Percentiles rank a stretch among this genome's conserved stretches.
phyloP scores from a whole-genome alignment of 805 yeast genomes.

The Teunomyces cretensis region DNA sequence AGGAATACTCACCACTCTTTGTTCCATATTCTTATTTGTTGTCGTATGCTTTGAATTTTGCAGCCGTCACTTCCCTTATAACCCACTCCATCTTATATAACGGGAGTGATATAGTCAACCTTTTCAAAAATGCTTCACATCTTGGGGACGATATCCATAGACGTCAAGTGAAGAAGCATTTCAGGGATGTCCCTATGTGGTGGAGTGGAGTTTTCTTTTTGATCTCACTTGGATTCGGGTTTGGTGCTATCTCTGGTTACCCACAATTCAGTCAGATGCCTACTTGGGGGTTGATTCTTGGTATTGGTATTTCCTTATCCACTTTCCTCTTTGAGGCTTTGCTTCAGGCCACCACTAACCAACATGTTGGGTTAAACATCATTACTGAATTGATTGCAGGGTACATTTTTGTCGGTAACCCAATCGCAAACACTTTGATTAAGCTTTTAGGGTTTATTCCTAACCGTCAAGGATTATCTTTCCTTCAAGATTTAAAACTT shows the following conservation, averaged over 20 bases:
- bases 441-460: conserved; percentile 19
- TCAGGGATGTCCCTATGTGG: conserved; percentile 21
- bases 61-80: conserved; percentile 18
- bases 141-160: conserved; percentile 21
- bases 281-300: conserved; percentile 17
- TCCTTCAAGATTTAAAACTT: conserved; percentile 17
- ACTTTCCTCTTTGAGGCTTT: conserved; percentile 18
- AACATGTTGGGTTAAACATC: conserved; percentile 19
- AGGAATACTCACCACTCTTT: conserved; percentile 19
- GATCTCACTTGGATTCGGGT: conserved; percentile 15
- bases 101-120: conserved; percentile 17
- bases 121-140: conserved; percentile 14
- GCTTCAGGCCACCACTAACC: conserved; percentile 18
- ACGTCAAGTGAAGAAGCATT: conserved; percentile 18
- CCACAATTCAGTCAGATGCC: conserved; percentile 17
- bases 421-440: conserved; percentile 19
- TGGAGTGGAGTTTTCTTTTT: conserved; percentile 26
- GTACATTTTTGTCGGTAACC: conserved; percentile 18
- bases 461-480: conserved; percentile 18
- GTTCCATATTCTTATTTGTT: conserved; percentile 18
- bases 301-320: conserved; percentile 13
- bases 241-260: conserved; percentile 15
- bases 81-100: conserved; percentile 18
- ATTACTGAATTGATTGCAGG: conserved; percentile 19
- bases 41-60: conserved; percentile 21